Conservation (phyloP, 2,329 filamentous ascomycete species). For the Chaetomium strumarium region DNA sequence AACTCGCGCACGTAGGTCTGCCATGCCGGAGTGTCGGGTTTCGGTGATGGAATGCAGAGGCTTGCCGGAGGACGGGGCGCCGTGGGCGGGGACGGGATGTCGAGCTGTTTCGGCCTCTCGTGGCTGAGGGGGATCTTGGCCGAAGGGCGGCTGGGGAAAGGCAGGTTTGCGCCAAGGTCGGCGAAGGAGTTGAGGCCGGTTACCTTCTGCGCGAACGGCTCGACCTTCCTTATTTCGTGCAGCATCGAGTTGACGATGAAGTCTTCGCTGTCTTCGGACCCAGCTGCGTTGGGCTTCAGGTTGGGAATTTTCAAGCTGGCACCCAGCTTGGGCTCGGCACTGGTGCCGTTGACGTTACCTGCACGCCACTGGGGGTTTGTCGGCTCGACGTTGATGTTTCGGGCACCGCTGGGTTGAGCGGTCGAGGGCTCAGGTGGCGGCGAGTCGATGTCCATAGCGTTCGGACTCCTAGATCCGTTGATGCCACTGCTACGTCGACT, state of each 20-base stretch:
- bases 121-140: constrained; percentile 32
- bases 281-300: constrained; percentile 35
- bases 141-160: constrained; percentile 49
- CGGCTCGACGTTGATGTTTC: constrained; percentile 54
- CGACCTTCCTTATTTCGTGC: constrained; percentile 50
- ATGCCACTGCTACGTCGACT: constrained; percentile 28
- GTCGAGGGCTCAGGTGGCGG: constrained; percentile 21
- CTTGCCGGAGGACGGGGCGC: constrained; percentile 44
- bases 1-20: constrained; percentile 49
- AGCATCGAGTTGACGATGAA: constrained; percentile 43
- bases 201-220: constrained; percentile 43
- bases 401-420: constrained; percentile 30
- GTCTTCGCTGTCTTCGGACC: constrained; percentile 52
- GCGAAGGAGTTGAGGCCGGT: constrained; percentile 48
- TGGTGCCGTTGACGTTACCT: constrained; percentile 34
- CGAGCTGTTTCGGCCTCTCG: constrained; percentile 31
- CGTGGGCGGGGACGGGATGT: constrained; percentile 43
- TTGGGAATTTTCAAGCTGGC: constrained; percentile 23
- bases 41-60: constrained; percentile 38
- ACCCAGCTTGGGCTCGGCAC: constrained; percentile 19
- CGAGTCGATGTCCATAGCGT: constrained; percentile 60
- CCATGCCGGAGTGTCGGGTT: constrained; percentile 40
- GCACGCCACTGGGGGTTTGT: constrained; percentile 55
- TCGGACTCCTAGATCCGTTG: constrained; percentile 40
- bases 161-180: constrained; percentile 51